These are phyloP conservation scores for Nidularia sp. DNA, from an alignment of 768 basidiomycete species.

Conservation along the genomic window DNA sequence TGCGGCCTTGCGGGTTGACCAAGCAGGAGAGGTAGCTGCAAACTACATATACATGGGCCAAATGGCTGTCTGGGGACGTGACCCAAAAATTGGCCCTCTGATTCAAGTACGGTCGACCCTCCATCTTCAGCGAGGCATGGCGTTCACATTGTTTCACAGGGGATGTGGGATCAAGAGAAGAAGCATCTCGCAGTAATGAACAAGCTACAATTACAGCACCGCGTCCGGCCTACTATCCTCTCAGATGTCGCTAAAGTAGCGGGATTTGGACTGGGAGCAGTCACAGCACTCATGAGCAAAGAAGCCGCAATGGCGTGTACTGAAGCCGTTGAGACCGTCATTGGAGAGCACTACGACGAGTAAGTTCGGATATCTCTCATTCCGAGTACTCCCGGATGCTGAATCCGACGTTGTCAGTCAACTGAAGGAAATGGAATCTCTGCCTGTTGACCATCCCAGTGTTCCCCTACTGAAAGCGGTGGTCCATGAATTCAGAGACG, in stretches of 20 bases:
- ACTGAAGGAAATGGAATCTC: constrained; percentile 63
- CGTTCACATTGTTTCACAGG: constrained; percentile 37
- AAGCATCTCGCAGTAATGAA: constrained; percentile 88
- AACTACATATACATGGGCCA: constrained; percentile 96
- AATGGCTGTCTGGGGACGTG: constrained; percentile 62
- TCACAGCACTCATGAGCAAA: constrained; percentile 83
- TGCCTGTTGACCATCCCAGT: constrained; percentile 72
- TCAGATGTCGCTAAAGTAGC: constrained; percentile 82
- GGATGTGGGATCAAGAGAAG: constrained; percentile 97
- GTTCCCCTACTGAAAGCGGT: constrained; percentile 69
- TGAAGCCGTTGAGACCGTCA: constrained; percentile 95
- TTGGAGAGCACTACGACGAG: constrained; percentile 99
- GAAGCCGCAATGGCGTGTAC: constrained; percentile 99
- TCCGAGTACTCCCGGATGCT: too few relatives aligned
- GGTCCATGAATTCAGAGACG: constrained; percentile 84
- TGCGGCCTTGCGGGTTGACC: constrained; percentile 82
- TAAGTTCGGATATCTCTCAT: constrained; percentile 36
- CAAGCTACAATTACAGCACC: constrained; percentile 79
- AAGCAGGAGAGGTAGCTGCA: constrained; percentile 93
- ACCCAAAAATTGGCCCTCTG: constrained; percentile 52
- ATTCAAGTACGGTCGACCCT: constrained; percentile 58
- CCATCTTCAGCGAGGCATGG: neutral
- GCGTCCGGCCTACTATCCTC: constrained; percentile 77
- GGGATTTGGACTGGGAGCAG: constrained; percentile 83
- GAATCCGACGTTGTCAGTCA: constrained; percentile 47